Evolutionary conservation across 2,329 filamentous ascomycete species (phyloP).

Genomic region (Blastomyces percursus): DNA sequence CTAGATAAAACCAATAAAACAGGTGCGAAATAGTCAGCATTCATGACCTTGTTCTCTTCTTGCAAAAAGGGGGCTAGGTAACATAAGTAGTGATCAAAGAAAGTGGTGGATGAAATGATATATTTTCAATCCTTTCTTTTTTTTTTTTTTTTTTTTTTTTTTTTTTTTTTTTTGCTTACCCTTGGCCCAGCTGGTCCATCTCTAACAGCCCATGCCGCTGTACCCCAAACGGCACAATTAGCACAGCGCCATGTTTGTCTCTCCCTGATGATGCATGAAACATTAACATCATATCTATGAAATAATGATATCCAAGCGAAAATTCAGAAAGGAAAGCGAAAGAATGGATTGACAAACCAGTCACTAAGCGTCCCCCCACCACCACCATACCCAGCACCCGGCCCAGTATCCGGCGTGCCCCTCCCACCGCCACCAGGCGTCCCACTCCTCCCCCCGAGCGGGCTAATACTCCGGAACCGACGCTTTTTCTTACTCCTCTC

Average conservation of each 20-base stretch:
- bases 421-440: constrained; percentile 67
- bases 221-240: constrained; percentile 81
- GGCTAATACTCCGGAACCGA: constrained; percentile 78
- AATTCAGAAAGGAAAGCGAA: background rate
- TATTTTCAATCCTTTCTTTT: constrained; percentile 28
- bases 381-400: constrained; percentile 56
- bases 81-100: background rate
- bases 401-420: constrained; percentile 53
- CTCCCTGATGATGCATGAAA: constrained; percentile 42
- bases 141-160: no score
- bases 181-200: constrained; percentile 78
- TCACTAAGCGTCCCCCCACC: constrained; percentile 56
- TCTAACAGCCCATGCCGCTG: constrained; percentile 85
- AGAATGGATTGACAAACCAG: constrained; percentile 26
- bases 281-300: background rate
- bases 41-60: background rate
- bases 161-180: constrained; percentile 56
- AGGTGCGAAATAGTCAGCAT: constrained; percentile 12
- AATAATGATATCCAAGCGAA: constrained; percentile 6
- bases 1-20: constrained; percentile 33
- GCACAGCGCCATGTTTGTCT: constrained; percentile 73
- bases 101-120: constrained; percentile 7
- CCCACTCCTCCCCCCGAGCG: constrained; percentile 52
- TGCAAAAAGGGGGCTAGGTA: constrained; percentile 1
- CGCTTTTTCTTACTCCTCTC: constrained; percentile 94